Base-by-base conservation (phyloP, 768 basidiomycete genomes). In the Leccinum barrowsii region DNA sequence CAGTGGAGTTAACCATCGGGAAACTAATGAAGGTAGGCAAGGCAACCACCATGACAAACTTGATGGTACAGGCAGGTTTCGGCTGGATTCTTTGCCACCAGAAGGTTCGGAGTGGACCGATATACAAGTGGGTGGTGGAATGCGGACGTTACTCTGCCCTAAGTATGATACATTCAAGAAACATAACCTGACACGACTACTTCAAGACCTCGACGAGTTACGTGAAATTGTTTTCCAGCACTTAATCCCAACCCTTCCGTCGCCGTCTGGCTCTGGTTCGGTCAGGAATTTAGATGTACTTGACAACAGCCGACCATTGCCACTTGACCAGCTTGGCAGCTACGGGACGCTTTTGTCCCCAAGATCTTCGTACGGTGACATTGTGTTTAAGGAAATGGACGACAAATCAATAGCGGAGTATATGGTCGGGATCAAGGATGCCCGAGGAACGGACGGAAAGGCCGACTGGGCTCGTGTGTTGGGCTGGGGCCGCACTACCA, bases 81-180 rank as follows among this genome's bases (percentile, higher is more conserved):
- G 89, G 88, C 34, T 98, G 95, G 94, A 75, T 97, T 42, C 75
- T 98, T 75, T 80, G 1, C 90, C 90, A 7, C 89, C 90, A 5
- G 82, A 85, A 63, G 87, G 78, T 55, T 87, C 87, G 10, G 76
- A 74, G 11, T 91, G 86, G 86, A 81, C 80, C 4, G 78, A 85
- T 17, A 67, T 71, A 56, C 78, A 77, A 32, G 32, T 32, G 11
- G 1, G 11, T 32, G 32, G 32, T 26, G 74, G 72, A 8, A 86
- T 87, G 4, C 98, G 95, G 87, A 96, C 94, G 2, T 73, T 99
- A 4, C 79, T 99, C 21, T 94, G 91, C 63, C 97, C 97, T 2
- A 84, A 85, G 6, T 96, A 99, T 67, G 87, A 89, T 58, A 94
- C 96, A 0, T 97, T 98, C 81, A 88, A 93, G 69, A 76, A 82